A percentile compares a stretch with the other conserved stretches of the same genome.
These are phyloP conservation scores for Beauveria pseudobassiana DNA, from an alignment of 2,329 filamentous ascomycete genomes.

Conservation along the genomic window DNA sequence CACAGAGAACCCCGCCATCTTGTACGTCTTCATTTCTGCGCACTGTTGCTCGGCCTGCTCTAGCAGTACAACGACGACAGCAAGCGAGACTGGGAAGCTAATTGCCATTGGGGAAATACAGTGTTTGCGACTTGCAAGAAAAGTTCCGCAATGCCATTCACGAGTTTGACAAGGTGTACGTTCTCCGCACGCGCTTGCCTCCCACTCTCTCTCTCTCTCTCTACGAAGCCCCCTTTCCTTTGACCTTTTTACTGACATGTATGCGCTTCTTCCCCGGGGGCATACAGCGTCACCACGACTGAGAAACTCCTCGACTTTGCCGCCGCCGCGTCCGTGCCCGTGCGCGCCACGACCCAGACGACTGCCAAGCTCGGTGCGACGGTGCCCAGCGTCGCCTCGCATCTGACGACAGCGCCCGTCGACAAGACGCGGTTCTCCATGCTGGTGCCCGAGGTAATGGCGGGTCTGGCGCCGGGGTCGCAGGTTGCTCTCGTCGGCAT, in stretches of 20 bases:
- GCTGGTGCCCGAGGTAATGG: conserved; percentile 61
- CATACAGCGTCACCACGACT: conserved; percentile 53
- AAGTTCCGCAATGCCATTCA: conserved; percentile 80
- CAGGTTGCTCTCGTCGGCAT: conserved; percentile 80
- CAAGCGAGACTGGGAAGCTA: neutral
- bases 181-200: neutral
- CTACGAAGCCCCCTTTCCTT: neutral
- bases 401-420: conserved; percentile 48
- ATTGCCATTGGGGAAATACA: conserved; percentile 26
- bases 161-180: conserved; percentile 75
- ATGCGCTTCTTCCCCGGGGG: neutral
- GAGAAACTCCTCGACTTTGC: conserved; percentile 62
- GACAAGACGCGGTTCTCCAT: conserved; percentile 94
- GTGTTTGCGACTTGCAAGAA: conserved; percentile 91
- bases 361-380: conserved; percentile 70
- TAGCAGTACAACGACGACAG: neutral
- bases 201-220: neutral
- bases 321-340: conserved; percentile 62
- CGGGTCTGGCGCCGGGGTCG: conserved; percentile 28
- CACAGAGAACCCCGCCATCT: conserved; percentile 44
- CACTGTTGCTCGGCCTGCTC: too few species aligned
- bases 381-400: conserved; percentile 58
- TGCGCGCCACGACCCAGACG: conserved; percentile 83
- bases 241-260: neutral
- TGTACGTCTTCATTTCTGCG: conserved; percentile 29